A percentile compares a stretch with the other conserved stretches of the same genome.
Conservation (phyloP, 2,329 filamentous ascomycete species). For the Fusarium pseudocircinatum region DNA sequence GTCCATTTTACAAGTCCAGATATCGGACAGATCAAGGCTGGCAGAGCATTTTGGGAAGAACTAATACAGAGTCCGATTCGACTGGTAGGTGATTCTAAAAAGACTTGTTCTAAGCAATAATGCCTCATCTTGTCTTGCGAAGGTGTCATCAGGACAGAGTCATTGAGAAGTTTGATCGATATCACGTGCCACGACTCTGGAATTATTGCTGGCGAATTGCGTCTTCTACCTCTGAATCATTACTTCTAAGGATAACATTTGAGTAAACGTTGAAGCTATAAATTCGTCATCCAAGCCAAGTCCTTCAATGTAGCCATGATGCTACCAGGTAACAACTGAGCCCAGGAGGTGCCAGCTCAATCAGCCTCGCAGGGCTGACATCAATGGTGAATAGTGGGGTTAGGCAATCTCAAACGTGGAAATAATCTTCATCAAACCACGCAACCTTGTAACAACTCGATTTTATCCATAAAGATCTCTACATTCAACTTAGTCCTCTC, state of each 20-base stretch:
- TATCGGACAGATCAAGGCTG: neutral
- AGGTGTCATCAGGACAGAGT: too few species aligned
- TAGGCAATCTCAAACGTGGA: neutral
- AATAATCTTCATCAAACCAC: neutral
- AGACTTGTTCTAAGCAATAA: neutral
- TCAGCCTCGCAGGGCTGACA: slow-evolving; percentile 11
- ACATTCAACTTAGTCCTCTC: fast-evolving
- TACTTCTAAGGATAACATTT: neutral
- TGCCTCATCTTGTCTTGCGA: neutral
- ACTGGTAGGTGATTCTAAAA: too few species aligned
- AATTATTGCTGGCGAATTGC: neutral
- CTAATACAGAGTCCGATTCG: too few species aligned
- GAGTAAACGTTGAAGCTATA: fast-evolving
- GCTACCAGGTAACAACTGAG: too few species aligned
- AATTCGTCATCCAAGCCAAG: fast-evolving
- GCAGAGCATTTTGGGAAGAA: neutral
- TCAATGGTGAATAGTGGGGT: neutral
- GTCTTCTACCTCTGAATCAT: too few species aligned
- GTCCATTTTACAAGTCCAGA: neutral
- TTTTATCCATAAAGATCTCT: fast-evolving
- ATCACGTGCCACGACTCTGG: neutral
- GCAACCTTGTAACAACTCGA: neutral
- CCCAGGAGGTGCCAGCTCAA: too few species aligned
- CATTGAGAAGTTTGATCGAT: neutral
- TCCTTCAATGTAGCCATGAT: too few species aligned